Conservation (phyloP, 495 filamentous ascomycete species). For the Podospora pseudoanserina region DNA sequence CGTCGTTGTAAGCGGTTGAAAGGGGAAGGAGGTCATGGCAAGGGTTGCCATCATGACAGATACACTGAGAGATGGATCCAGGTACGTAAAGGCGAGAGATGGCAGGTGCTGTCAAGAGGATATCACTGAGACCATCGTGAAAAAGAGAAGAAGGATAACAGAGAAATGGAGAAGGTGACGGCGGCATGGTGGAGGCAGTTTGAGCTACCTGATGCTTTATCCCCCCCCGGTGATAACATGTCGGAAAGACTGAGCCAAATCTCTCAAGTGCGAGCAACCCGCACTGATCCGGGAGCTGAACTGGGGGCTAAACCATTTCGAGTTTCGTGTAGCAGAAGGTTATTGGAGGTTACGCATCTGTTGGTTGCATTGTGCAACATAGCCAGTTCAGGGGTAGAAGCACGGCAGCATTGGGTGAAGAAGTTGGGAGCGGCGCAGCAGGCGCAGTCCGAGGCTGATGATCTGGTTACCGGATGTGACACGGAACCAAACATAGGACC, state of each 20-base stretch:
- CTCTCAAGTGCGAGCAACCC: background rate
- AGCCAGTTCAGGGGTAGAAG: background rate
- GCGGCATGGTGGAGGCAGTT: background rate
- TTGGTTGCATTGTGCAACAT: background rate
- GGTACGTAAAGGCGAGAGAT: background rate
- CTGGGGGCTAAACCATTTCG: background rate
- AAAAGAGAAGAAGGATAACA: background rate
- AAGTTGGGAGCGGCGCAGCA: background rate
- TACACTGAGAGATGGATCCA: background rate
- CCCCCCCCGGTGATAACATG: background rate
- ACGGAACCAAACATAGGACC: background rate
- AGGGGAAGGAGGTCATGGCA: background rate
- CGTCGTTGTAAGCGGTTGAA: conserved; percentile 25
- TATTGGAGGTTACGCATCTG: background rate
- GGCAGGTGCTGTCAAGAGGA: background rate
- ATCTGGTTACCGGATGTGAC: background rate
- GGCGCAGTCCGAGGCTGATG: background rate
- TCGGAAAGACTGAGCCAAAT: background rate
- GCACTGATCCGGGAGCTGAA: background rate
- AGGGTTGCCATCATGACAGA: background rate
- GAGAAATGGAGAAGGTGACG: background rate
- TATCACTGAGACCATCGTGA: background rate
- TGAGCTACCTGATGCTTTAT: background rate
- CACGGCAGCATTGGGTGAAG: background rate
- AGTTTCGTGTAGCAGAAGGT: background rate